Evolutionary conservation across 108 stramenopile genomes (phyloP).

Genomic region (Conticribra guillardii): DNA sequence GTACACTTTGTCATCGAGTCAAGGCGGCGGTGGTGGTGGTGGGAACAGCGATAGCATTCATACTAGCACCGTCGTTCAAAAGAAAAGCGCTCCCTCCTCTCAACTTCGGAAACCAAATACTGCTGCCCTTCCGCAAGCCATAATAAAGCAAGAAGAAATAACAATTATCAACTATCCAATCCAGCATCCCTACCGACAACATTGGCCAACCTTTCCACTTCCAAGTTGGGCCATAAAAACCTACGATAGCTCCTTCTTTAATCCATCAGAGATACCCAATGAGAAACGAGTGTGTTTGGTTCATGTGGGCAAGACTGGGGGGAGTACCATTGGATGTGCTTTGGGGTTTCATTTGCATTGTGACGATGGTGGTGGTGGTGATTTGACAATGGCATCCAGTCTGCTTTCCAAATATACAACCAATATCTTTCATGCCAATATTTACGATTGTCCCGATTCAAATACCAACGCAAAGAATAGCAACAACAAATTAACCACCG

Average conservation of each 20-base stretch:
- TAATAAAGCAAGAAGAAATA: too few relatives aligned
- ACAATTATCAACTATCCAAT: not conserved
- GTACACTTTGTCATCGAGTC: too few relatives aligned
- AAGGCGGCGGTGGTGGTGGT: too few relatives aligned
- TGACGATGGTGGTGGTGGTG: not conserved
- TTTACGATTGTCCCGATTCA: not conserved
- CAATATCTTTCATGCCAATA: not conserved
- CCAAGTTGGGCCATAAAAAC: not conserved
- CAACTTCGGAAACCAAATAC: too few relatives aligned
- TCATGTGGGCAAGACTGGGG: slow-evolving; percentile 22
- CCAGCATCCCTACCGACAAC: not conserved
- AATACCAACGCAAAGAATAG: not conserved
- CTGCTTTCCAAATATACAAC: not conserved
- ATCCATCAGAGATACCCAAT: not conserved
- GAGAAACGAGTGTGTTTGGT: slow-evolving; percentile 4
- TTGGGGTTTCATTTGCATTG: slow-evolving; percentile 20
- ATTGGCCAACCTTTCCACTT: slow-evolving; percentile 3
- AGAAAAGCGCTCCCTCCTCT: too few relatives aligned
- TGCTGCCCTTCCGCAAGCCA: too few relatives aligned
- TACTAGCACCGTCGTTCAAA: too few relatives aligned
- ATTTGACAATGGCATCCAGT: too few relatives aligned
- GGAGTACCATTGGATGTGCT: slow-evolving; percentile 20
- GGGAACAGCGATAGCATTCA: too few relatives aligned
- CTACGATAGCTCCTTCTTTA: not conserved
- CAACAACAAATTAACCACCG: too few relatives aligned